Evolutionary conservation across 495 filamentous ascomycete genomes (phyloP).

Genomic region (Penicillium lagena): DNA sequence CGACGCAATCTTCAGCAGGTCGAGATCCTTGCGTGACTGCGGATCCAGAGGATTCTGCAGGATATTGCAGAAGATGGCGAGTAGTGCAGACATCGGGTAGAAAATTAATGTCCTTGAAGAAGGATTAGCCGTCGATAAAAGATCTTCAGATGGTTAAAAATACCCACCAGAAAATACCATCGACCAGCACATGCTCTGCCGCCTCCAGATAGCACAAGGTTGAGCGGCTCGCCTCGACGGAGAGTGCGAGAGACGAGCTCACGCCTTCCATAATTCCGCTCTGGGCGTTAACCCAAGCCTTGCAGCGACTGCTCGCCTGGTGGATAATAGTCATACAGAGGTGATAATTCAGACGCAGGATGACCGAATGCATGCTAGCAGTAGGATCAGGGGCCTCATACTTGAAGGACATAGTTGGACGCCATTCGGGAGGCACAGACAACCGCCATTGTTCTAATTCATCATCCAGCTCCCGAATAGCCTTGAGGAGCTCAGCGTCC

Average conservation of each 20-base stretch:
- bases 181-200: conserved; percentile 31
- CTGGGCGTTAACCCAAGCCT: conserved; percentile 27
- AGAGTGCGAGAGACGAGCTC: conserved; percentile 40
- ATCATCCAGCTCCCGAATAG: conserved; percentile 48
- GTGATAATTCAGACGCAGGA: conserved; percentile 45
- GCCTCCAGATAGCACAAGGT: conserved; percentile 40
- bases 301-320: conserved; percentile 41
- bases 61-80: conserved; percentile 46
- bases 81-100: conserved; percentile 46
- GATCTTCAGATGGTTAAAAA: background rate
- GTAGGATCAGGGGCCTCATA: conserved; percentile 27
- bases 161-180: conserved; percentile 42
- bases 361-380: conserved; percentile 35
- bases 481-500: conserved; percentile 44
- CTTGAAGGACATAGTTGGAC: conserved; percentile 38
- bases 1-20: conserved; percentile 31
- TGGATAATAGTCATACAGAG: conserved; percentile 47
- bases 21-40: conserved; percentile 37
- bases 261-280: conserved; percentile 39
- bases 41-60: conserved; percentile 40
- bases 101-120: conserved; percentile 36
- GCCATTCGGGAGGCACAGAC: conserved; percentile 34
- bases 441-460: conserved; percentile 45
- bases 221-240: conserved; percentile 47
- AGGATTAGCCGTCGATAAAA: background rate